Evolutionary conservation across 2,329 filamentous ascomycete genomes (phyloP).

Genomic region (Arthrobotrys pseudoclavata): DNA sequence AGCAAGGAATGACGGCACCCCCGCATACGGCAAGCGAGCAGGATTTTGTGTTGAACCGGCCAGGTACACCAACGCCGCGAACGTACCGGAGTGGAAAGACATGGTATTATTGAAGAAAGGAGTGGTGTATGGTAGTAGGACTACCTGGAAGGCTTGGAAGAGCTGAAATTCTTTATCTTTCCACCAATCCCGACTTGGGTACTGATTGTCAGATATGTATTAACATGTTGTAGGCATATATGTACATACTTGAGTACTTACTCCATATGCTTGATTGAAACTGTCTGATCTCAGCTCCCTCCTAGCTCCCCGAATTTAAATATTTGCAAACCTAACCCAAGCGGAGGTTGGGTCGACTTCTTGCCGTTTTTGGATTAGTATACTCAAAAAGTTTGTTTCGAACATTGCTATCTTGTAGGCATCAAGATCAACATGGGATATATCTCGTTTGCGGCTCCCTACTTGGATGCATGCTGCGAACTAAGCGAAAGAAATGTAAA

Average conservation of each 20-base stretch:
- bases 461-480: background rate
- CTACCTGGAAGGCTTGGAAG: conserved; percentile 88
- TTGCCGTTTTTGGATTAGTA: conserved; percentile 24
- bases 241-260: too few relatives aligned
- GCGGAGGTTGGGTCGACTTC: background rate
- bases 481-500: too few relatives aligned
- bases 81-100: conserved; percentile 81
- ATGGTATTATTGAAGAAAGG: conserved; percentile 88
- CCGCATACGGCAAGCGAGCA: conserved; percentile 76
- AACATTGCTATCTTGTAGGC: background rate
- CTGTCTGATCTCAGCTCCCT: background rate
- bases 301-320: background rate
- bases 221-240: background rate
- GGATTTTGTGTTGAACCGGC: conserved; percentile 95
- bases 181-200: background rate
- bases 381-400: conserved; percentile 7
- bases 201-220: background rate
- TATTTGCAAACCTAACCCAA: background rate
- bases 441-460: background rate
- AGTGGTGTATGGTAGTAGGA: conserved; percentile 82
- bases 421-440: background rate
- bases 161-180: conserved; percentile 63
- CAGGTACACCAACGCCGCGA: conserved; percentile 89
- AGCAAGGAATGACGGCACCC: conserved; percentile 71
- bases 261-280: background rate